phyloP scores from a whole-genome alignment of 139 green algal species.

The Protoeuglena noctilucae region DNA sequence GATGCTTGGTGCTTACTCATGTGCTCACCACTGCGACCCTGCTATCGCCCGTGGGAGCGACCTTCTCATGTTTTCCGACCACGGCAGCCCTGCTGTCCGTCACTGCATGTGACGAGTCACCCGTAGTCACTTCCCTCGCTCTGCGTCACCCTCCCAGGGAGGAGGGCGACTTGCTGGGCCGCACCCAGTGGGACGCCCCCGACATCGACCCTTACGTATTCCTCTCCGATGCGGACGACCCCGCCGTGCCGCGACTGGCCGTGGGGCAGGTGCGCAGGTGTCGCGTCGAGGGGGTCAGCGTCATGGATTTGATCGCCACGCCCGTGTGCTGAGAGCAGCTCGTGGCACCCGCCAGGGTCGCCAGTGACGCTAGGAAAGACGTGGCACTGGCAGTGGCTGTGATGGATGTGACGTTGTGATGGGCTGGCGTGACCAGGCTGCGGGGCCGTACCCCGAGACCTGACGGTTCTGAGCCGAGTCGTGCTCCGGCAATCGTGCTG shows the following conservation, averaged over 20 bases:
- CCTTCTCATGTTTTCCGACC: background rate
- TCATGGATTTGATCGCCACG: slow-evolving; percentile 63
- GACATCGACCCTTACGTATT: slow-evolving; percentile 71
- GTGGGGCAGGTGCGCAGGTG: slow-evolving; percentile 53
- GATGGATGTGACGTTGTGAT: no score
- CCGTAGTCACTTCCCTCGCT: background rate
- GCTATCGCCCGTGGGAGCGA: no score
- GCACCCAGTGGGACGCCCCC: slow-evolving; percentile 38
- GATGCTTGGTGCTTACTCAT: no score
- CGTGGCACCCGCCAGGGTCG: no score
- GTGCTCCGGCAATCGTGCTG: no score
- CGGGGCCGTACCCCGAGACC: no score
- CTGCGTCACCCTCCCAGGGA: slow-evolving; percentile 36
- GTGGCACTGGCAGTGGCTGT: no score
- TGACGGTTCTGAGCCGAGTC: no score
- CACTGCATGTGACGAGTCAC: background rate
- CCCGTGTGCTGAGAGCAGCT: no score
- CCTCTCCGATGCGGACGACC: slow-evolving; percentile 24
- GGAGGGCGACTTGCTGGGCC: slow-evolving; percentile 51
- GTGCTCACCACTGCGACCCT: no score
- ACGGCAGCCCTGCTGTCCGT: background rate
- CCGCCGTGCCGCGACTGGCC: slow-evolving; percentile 17
- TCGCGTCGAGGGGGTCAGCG: slow-evolving; percentile 27
- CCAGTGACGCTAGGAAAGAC: no score
- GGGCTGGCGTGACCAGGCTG: no score